phyloP scores from a whole-genome alignment of 495 filamentous ascomycete genomes.

The Aspergillus cavernicola region DNA sequence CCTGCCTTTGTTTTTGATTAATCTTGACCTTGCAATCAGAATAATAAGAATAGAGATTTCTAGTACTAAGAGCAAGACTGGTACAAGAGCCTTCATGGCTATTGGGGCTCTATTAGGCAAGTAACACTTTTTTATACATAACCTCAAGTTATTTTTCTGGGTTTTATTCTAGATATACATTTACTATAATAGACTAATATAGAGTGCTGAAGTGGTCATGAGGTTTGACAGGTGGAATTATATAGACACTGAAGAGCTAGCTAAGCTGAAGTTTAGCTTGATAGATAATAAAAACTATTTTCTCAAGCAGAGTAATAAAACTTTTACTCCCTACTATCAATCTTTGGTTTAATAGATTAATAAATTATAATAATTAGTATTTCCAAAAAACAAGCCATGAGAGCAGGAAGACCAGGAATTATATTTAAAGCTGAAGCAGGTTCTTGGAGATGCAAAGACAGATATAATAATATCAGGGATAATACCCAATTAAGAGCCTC shows the following conservation, averaged over 20 bases:
- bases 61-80: constrained; percentile 22
- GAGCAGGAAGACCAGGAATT: no score
- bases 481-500: no score
- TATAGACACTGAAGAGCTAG: not conserved
- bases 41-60: constrained; percentile 10
- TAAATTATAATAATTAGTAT: no score
- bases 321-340: no score
- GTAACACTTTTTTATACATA: constrained; percentile 24
- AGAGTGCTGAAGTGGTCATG: not conserved
- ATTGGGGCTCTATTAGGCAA: constrained; percentile 26
- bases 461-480: no score
- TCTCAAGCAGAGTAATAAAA: no score
- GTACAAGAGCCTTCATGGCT: constrained; percentile 35
- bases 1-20: constrained; percentile 23
- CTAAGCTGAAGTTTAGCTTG: not conserved
- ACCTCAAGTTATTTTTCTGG: constrained; percentile 53
- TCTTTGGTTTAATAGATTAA: no score
- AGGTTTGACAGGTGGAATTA: constrained; percentile 6
- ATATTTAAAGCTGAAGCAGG: no score
- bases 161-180: constrained; percentile 50
- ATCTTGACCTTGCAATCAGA: constrained; percentile 27
- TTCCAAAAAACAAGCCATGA: no score
- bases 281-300: no score
- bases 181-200: constrained; percentile 29
- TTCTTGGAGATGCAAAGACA: no score